Conservation (phyloP, 805 yeast species). For the Sporopachydermia lactativora region DNA sequence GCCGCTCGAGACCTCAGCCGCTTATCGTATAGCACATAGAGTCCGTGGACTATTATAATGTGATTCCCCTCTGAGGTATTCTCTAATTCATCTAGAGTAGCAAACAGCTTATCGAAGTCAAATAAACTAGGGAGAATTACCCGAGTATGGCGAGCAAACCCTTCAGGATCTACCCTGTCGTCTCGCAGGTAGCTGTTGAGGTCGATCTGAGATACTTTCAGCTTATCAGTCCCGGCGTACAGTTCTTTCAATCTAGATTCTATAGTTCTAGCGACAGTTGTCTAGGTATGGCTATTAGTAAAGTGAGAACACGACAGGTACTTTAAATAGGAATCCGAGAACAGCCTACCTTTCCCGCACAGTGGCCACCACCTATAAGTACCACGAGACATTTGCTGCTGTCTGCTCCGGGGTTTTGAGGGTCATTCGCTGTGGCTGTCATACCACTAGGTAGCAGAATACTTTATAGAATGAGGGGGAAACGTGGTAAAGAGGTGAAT, state of each 20-base stretch:
- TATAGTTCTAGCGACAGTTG: neutral
- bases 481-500: no score
- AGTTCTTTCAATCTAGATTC: conserved; percentile 5
- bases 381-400: conserved; percentile 20
- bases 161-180: conserved; percentile 11
- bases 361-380: conserved; percentile 49
- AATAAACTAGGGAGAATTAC: conserved; percentile 14
- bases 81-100: conserved; percentile 9
- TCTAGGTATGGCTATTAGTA: no score
- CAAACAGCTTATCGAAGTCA: conserved; percentile 21
- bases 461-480: no score
- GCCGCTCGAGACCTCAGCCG: conserved; percentile 40
- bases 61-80: conserved; percentile 11
- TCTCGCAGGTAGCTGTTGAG: conserved; percentile 3
- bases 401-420: neutral
- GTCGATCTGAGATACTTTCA: conserved; percentile 7
- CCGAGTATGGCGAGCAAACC: conserved; percentile 10
- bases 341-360: conserved; percentile 35
- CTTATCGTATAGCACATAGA: conserved; percentile 62
- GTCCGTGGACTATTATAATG: conserved; percentile 51
- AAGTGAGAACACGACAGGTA: no score
- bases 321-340: no score
- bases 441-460: no score
- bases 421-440: no score
- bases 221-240: conserved; percentile 14